Evolutionary conservation across 1,284 basidiomycete genomes (phyloP), one percentile per base, ranked within the genome.

Genomic region (Microbotryomycetes sp.): DNA sequence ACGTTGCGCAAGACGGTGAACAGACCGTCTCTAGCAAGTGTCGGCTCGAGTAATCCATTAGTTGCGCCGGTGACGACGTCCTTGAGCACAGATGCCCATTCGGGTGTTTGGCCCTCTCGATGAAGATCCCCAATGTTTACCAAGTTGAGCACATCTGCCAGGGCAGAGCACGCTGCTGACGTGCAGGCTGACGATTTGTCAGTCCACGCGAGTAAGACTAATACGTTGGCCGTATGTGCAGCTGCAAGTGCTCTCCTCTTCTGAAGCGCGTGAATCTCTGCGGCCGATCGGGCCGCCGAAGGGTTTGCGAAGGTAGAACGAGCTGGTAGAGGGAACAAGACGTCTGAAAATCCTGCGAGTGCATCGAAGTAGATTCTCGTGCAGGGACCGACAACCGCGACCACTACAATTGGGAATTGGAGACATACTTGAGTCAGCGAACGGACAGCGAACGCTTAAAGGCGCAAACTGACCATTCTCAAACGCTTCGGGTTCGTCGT

Each of bases 261-360:
- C 25, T 59, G 49, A 3, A 69, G 54, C 5, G 60, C 56, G 54
- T 67, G 63, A 1, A 69, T 54, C 42, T 69, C 67, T 45, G 60
- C 50, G 1, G 67, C 67, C 26, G 65, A 67, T 49, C 61, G 63
- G 7, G 58, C 59, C 9, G 65, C 67, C 28, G 63, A 64, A 15
- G 65, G 60, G 9, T 64, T 69, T 15, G 67, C 54, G 54, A 67
- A 67, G 12, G 54, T 55, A 19, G 65, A 59, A 25, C 59, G 60
- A 12, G 65, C 62, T 6, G 65, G 65, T 0, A 69, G 63, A 6
- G 67, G 67, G 46, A 69, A 69, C 48, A 69, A 63, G 6, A 32
- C 15, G 7, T 58, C 7, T 6, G 65, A 55, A 46, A 66, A 46
- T 1, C 50, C 14, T 1, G 56, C 46, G 57, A 69, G 62, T 1